phyloP scores from a whole-genome alignment of 768 basidiomycete genomes.

The Suillus clintonianus region DNA sequence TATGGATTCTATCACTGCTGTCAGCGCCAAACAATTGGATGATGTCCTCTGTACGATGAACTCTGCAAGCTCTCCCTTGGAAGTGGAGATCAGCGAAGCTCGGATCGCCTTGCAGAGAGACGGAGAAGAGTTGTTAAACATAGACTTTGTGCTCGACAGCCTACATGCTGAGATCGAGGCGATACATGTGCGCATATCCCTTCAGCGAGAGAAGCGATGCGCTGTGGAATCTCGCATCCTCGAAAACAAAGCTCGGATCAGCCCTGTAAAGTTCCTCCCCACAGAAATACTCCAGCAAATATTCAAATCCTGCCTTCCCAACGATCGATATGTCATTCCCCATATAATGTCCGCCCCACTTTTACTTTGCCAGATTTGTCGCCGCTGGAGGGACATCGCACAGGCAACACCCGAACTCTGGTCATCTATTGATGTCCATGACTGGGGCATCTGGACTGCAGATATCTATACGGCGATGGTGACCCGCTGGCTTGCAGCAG shows the following conservation, averaged over 20 bases:
- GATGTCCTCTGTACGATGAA: background rate
- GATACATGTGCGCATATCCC: constrained; percentile 13
- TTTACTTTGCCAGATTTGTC: constrained; percentile 34
- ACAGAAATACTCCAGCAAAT: constrained; percentile 35
- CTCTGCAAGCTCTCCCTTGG: background rate
- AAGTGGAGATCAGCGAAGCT: background rate
- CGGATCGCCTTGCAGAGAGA: background rate
- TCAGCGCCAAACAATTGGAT: background rate
- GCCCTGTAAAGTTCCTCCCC: constrained; percentile 28
- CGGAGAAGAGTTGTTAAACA: background rate
- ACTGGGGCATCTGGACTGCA: constrained; percentile 32
- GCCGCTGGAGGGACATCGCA: constrained; percentile 30
- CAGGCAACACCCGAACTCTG: constrained; percentile 33
- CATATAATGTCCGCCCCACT: constrained; percentile 26
- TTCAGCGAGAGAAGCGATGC: constrained; percentile 21
- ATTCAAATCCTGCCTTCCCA: constrained; percentile 27
- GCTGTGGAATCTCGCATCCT: constrained; percentile 16
- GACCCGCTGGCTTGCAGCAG: constrained; percentile 21
- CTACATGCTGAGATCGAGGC: background rate
- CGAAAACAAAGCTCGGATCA: constrained; percentile 28
- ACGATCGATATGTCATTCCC: constrained; percentile 24
- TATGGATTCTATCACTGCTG: background rate
- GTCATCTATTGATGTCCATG: constrained; percentile 28
- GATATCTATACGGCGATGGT: constrained; percentile 27
- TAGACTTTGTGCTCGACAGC: background rate